phyloP scores from a whole-genome alignment of 768 basidiomycete species.

The Pleurotus tuber-regium region DNA sequence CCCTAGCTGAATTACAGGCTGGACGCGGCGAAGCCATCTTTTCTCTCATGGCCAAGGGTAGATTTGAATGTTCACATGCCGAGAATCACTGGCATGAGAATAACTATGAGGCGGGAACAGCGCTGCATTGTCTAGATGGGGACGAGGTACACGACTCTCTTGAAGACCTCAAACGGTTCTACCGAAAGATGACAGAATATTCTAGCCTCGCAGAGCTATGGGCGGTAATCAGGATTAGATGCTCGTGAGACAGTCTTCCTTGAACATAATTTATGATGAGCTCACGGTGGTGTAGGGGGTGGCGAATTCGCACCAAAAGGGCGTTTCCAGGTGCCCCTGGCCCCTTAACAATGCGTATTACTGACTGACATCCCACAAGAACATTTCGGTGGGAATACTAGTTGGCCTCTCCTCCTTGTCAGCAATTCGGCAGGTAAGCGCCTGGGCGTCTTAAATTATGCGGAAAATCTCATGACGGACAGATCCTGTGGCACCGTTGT shows the following conservation, averaged over 20 bases:
- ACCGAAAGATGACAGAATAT: constrained; percentile 18
- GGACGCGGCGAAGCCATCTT: constrained; percentile 30
- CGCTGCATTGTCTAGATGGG: constrained; percentile 36
- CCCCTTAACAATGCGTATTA: neutral
- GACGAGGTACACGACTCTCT: constrained; percentile 25
- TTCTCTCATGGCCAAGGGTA: constrained; percentile 11
- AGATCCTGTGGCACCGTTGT: constrained; percentile 19
- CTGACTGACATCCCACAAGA: constrained; percentile 15
- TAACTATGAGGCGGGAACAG: constrained; percentile 13
- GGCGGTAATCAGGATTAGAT: constrained; percentile 24
- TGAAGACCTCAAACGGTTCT: constrained; percentile 26
- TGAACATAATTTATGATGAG: too few relatives aligned
- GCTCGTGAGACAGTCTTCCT: constrained; percentile 35
- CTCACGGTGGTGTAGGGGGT: constrained; percentile 23
- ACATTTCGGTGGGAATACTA: constrained; percentile 28
- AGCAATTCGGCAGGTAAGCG: constrained; percentile 20
- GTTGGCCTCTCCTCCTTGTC: constrained; percentile 28
- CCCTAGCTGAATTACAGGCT: constrained; percentile 30
- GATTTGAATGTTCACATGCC: constrained; percentile 31
- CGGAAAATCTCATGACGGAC: neutral
- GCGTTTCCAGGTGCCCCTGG: constrained; percentile 20
- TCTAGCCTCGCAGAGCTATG: constrained; percentile 32
- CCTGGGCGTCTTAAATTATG: neutral
- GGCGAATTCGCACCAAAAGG: constrained; percentile 20
- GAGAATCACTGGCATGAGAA: neutral